Conservation (phyloP, 2,329 filamentous ascomycete genomes). For the Verticillium zaregamsianum region DNA sequence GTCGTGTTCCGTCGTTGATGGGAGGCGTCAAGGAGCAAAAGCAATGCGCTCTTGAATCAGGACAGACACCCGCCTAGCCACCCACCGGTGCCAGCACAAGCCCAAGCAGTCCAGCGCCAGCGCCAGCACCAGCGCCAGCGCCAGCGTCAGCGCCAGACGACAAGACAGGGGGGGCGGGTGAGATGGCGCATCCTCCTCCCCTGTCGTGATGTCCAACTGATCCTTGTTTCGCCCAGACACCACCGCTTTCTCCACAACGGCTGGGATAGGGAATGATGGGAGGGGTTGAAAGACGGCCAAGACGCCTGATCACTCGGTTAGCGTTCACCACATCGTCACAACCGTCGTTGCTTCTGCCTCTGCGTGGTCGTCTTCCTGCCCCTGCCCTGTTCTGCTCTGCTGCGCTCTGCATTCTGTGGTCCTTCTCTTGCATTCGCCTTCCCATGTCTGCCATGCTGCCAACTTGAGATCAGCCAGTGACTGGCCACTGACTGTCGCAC, state of each 20-base stretch:
- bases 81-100: background rate
- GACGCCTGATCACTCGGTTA: background rate
- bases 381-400: background rate
- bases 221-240: background rate
- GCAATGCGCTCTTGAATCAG: background rate
- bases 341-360: background rate
- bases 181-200: background rate
- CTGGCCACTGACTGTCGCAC: too few relatives aligned
- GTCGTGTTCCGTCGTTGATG: background rate
- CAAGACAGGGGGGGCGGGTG: background rate
- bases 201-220: background rate
- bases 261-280: background rate
- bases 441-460: too few relatives aligned
- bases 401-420: too few relatives aligned
- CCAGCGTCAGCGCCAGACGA: background rate
- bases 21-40: background rate
- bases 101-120: background rate
- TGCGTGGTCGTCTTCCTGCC: background rate
- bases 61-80: background rate
- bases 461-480: too few relatives aligned
- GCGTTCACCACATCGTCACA: background rate
- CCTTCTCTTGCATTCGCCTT: too few relatives aligned
- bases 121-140: background rate
- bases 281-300: background rate
- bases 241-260: background rate